A percentile compares a stretch with the other conserved stretches of the same genome.
Conservation (phyloP, 2,329 filamentous ascomycete species). For the Helicocarpus griseus region DNA sequence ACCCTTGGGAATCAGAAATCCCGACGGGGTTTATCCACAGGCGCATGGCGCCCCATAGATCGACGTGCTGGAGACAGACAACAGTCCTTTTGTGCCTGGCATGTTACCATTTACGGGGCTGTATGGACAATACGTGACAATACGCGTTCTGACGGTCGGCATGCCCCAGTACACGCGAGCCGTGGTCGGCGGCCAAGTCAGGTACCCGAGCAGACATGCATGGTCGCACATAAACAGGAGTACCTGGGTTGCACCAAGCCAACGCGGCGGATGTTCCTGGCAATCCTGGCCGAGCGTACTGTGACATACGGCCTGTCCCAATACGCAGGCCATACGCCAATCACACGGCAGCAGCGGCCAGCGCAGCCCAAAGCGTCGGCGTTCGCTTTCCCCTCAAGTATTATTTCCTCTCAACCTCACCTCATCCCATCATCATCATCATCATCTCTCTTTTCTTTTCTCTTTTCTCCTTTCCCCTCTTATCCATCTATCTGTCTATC, state of each 20-base stretch:
- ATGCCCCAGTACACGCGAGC: background rate
- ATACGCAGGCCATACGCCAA: background rate
- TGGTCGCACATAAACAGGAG: background rate
- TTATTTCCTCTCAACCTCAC: background rate
- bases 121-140: background rate
- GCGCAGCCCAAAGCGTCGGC: too few relatives aligned
- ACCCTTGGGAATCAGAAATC: background rate
- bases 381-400: background rate
- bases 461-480: background rate
- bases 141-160: background rate
- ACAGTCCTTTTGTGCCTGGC: background rate
- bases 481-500: constrained; percentile 11
- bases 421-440: too few relatives aligned
- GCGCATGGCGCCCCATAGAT: constrained; percentile 4
- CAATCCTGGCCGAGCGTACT: too few relatives aligned
- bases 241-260: background rate
- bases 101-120: background rate
- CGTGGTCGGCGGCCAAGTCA: background rate
- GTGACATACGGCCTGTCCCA: background rate
- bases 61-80: background rate
- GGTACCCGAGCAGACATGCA: background rate
- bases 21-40: background rate
- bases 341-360: background rate
- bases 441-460: too few relatives aligned
- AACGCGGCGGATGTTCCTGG: background rate